A percentile compares a stretch with the other conserved stretches of the same genome.
phyloP scores from a whole-genome alignment of 805 yeast genomes.

The Starmera dryadoides region DNA sequence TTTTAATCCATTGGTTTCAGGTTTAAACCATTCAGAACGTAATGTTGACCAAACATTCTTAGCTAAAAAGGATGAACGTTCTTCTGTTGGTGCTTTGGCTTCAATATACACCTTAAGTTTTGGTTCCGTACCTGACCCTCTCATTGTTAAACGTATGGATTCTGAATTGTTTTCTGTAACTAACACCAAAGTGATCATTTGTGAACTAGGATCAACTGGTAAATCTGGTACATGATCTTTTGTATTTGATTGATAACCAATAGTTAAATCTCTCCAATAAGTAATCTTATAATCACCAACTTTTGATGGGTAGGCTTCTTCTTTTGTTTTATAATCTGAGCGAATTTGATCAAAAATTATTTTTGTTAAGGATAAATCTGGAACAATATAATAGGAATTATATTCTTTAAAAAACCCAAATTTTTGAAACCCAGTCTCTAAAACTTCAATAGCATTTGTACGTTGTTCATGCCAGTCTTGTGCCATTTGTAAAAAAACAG shows the following conservation, averaged over 20 bases:
- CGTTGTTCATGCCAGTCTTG: conserved; percentile 37
- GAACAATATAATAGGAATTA: conserved; percentile 78
- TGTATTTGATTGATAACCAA: conserved; percentile 72
- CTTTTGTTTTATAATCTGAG: conserved; percentile 14
- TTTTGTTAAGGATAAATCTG: conserved; percentile 43
- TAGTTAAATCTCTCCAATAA: conserved; percentile 78
- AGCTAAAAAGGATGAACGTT: conserved; percentile 45
- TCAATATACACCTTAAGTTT: conserved; percentile 89
- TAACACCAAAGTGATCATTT: conserved; percentile 76
- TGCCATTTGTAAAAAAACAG: conserved; percentile 67
- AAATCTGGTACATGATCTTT: conserved; percentile 48
- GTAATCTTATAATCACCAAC: conserved; percentile 54
- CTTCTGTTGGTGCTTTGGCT: conserved; percentile 46
- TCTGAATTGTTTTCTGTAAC: conserved; percentile 21
- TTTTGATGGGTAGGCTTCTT: conserved; percentile 30
- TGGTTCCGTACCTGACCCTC: conserved; percentile 98
- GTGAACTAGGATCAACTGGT: conserved; percentile 67
- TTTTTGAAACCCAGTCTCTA: conserved; percentile 49
- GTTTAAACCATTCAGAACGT: conserved; percentile 60
- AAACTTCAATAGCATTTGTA: conserved; percentile 36
- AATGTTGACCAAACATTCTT: conserved; percentile 59
- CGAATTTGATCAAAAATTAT: conserved; percentile 52
- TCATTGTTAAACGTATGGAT: conserved; percentile 64
- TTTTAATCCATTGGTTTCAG: conserved; percentile 37
- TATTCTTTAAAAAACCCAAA: conserved; percentile 81